Base-by-base conservation (phyloP, 495 filamentous ascomycete genomes). In the Talaromyces thailandensis region DNA sequence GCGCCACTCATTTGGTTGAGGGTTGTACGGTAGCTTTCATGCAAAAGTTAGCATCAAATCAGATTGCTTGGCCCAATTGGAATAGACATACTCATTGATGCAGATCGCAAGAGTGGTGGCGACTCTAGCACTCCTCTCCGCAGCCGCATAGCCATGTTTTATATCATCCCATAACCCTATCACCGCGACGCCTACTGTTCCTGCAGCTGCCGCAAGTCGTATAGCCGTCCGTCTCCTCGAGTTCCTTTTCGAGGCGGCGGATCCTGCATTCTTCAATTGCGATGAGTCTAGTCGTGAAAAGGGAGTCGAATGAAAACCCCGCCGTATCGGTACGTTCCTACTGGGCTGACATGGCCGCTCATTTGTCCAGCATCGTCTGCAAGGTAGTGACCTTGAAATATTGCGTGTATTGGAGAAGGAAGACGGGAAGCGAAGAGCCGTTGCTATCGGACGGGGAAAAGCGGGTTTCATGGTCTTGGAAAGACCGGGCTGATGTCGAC, bases 81-180 rank as follows among this genome's bases (percentile, higher is more conserved):
- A 26, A 18, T 43, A 32, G 28, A 79, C 89, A 70, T 80, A 97
- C 90, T 98, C 93, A 68, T 93, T 93, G 52, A 98, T 91, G 72
- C 89, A 93, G 58, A 95, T 73, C 14, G 84, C 83, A 63, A 98
- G 73, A 24, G 89, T 81, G 16, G 81, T 78, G 26, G 86, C 86
- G n/a, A 98, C 93, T 32, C 93, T 84, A 18, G 88, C 86, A 40
- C 89, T 88, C 66, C 93, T 82, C 77, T 88, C 83, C 4, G 81
- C 80, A n/a, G 90, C 89, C 40, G 84, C 81, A 65, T 90, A 91
- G 23, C 78, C 79, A 76, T 91, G 85, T 70, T 87, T 87, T 60
- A 85, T 78, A 56, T 92, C 81, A 64, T 94, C 89, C 16, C 82
- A 84, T 66, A 90, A 87, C 16, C 83, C 79, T 43, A 92, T 68